These are phyloP conservation scores for Ophiostoma australiae DNA, from an alignment of 2,329 filamentous ascomycete species.

Conservation along the genomic window DNA sequence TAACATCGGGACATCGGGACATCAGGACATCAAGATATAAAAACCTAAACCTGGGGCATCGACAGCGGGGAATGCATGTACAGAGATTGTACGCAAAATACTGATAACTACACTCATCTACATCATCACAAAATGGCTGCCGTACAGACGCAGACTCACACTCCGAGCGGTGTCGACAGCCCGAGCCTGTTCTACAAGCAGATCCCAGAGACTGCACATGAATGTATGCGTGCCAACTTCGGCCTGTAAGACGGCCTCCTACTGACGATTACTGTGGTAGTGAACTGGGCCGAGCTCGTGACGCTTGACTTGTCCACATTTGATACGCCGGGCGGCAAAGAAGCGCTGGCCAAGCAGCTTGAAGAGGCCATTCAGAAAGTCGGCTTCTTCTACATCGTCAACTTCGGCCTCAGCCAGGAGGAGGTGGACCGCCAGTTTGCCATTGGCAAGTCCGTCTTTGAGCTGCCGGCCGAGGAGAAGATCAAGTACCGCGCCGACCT, in stretches of 20 bases:
- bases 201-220: conserved; percentile 35
- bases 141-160: conserved; percentile 14
- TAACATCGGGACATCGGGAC: neutral
- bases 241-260: conserved; percentile 26
- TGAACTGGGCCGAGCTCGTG: conserved; percentile 25
- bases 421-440: conserved; percentile 53
- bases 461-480: conserved; percentile 50
- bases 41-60: neutral
- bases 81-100: neutral
- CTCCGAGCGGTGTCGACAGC: neutral
- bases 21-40: neutral
- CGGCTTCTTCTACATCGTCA: conserved; percentile 54
- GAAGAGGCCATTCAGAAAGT: conserved; percentile 41
- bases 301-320: conserved; percentile 34
- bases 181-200: conserved; percentile 34
- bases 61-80: neutral
- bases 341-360: conserved; percentile 34
- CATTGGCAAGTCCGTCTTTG: conserved; percentile 47
- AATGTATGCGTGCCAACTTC: conserved; percentile 26
- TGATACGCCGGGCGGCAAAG: conserved; percentile 34
- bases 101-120: neutral
- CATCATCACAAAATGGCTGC: conserved; percentile 15
- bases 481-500: conserved; percentile 45
- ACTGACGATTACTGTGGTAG: conserved; percentile 1
- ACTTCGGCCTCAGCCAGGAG: conserved; percentile 52